These are phyloP conservation scores for Paraphoma chrysanthemicola DNA, from an alignment of 2,329 filamentous ascomycete species.

Conservation along the genomic window DNA sequence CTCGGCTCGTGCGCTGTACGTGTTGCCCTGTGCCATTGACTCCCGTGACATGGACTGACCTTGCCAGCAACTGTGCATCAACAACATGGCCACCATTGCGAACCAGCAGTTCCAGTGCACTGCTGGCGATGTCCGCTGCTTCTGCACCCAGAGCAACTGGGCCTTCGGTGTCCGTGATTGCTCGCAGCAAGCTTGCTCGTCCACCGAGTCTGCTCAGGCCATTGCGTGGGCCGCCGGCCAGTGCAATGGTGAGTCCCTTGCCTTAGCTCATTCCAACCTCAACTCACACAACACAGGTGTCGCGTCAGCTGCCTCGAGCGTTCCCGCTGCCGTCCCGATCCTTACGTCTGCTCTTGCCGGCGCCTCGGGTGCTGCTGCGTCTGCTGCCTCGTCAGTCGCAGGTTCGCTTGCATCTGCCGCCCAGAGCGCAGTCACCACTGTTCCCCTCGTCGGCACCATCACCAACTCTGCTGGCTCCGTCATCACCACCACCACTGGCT, in stretches of 20 bases:
- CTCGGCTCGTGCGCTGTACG: constrained; percentile 47
- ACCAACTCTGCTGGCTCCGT: constrained; percentile 29
- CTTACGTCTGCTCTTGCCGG: constrained; percentile 18
- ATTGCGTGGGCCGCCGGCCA: constrained; percentile 42
- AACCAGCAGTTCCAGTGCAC: constrained; percentile 49
- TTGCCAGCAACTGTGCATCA: constrained; percentile 50
- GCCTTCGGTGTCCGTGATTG: constrained; percentile 58
- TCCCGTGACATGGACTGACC: constrained; percentile 13
- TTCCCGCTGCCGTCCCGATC: constrained; percentile 20
- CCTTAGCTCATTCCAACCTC: constrained; percentile 7
- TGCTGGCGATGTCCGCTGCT: constrained; percentile 49
- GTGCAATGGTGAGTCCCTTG: constrained; percentile 38
- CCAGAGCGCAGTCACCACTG: constrained; percentile 16
- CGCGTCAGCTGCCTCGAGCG: constrained; percentile 18
- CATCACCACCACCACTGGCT: constrained; percentile 31
- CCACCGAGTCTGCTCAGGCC: constrained; percentile 33
- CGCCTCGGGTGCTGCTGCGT: constrained; percentile 3
- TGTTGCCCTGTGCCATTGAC: constrained; percentile 4
- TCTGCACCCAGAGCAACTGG: constrained; percentile 55
- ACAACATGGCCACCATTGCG: constrained; percentile 55
- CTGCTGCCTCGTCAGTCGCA: constrained; percentile 6
- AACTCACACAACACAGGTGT: constrained; percentile 5
- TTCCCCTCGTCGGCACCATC: constrained; percentile 26
- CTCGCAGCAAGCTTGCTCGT: constrained; percentile 50
- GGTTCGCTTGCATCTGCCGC: constrained; percentile 9